A percentile compares a stretch with the other conserved stretches of the same genome.
Conservation (phyloP, 768 basidiomycete genomes). For the Tephrocybe sp. region DNA sequence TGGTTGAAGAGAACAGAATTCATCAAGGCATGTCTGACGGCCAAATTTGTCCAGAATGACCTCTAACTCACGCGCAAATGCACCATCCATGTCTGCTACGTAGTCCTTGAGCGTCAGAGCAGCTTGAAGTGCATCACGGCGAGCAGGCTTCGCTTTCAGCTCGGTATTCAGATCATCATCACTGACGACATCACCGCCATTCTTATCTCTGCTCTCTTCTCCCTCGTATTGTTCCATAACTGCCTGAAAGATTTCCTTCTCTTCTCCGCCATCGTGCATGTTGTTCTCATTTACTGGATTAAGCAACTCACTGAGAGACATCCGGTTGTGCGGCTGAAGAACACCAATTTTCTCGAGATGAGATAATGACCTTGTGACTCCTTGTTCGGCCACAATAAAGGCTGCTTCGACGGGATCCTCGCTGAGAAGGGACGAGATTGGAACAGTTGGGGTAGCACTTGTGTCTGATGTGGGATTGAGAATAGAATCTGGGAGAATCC, state of each 20-base stretch:
- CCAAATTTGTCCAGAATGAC: too few relatives aligned
- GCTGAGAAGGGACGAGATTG: slow-evolving; percentile 21
- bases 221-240: neutral
- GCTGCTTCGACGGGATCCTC: slow-evolving; percentile 6
- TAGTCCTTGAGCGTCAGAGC: slow-evolving; percentile 20
- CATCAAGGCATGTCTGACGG: too few relatives aligned
- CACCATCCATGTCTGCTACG: slow-evolving; percentile 19
- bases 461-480: slow-evolving; percentile 1
- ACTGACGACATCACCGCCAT: slow-evolving; percentile 6
- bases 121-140: slow-evolving; percentile 21
- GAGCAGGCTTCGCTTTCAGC: too few relatives aligned
- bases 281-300: slow-evolving; percentile 1
- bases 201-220: neutral
- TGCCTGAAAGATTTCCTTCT: slow-evolving; percentile 7
- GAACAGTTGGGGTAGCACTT: slow-evolving; percentile 17
- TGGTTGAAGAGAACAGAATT: too few relatives aligned
- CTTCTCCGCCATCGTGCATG: slow-evolving; percentile 1
- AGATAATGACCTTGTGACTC: too few relatives aligned
- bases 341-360: slow-evolving; percentile 7
- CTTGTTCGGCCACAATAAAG: too few relatives aligned
- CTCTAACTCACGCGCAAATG: slow-evolving; percentile 23
- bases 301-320: slow-evolving; percentile 7
- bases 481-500: slow-evolving; percentile 22
- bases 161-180: too few relatives aligned
- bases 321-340: slow-evolving; percentile 6